Percentiles rank a stretch among this genome's conserved stretches.
These are phyloP conservation scores for Pseudognaphalium luteoalbum DNA, from an alignment of 129 eudicot species.

Conservation along the genomic window DNA sequence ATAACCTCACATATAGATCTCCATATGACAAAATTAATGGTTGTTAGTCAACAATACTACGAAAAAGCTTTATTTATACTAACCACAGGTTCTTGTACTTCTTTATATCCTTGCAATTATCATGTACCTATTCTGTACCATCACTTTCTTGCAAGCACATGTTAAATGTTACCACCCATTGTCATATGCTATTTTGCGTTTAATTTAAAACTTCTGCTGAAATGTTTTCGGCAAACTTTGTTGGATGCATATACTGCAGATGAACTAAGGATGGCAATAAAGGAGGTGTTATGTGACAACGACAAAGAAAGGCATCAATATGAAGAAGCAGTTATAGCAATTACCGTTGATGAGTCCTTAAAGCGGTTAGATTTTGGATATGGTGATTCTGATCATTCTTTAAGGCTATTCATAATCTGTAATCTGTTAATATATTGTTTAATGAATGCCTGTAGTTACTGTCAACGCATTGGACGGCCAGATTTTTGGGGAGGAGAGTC, in stretches of 20 bases:
- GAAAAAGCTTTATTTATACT: not conserved
- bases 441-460: slow-evolving; percentile 54
- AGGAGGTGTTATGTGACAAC: slow-evolving; percentile 84
- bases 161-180: not conserved
- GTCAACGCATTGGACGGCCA: slow-evolving; percentile 86
- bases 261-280: slow-evolving; percentile 82
- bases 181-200: not conserved
- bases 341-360: slow-evolving; percentile 86
- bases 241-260: slow-evolving; percentile 42
- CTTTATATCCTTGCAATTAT: too few relatives aligned
- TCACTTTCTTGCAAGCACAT: not conserved
- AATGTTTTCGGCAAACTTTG: slow-evolving; percentile 13
- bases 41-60: too few relatives aligned
- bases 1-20: not conserved
- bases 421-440: slow-evolving; percentile 5
- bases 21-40: not conserved
- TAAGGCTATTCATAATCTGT: not conserved
- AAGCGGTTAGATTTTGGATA: slow-evolving; percentile 55
- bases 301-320: slow-evolving; percentile 54
- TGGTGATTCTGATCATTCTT: slow-evolving; percentile 11
- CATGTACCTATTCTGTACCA: not conserved
- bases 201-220: not conserved
- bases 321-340: slow-evolving; percentile 87
- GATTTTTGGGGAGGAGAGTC: slow-evolving; percentile 99
- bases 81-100: not conserved